Base-by-base conservation (phyloP, 164 flowering plant genomes). In the Aristolochia californica region DNA sequence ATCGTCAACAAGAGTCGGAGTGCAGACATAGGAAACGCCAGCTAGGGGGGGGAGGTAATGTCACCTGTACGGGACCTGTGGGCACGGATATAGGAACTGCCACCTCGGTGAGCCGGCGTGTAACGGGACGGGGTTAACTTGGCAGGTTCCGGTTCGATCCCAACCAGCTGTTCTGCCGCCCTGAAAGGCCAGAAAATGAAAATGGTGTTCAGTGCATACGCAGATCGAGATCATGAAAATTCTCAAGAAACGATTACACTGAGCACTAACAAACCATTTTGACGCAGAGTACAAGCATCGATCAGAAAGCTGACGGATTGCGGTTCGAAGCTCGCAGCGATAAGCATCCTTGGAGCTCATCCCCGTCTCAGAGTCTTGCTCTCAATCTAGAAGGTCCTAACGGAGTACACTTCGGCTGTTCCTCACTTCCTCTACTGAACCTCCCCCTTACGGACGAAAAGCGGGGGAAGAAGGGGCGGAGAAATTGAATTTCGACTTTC, bases 201-300 rank as follows among this genome's bases (percentile, higher is more conserved):
- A 22, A 26, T 18, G 1, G 1, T 0, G 27, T 22, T 21, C 16
- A 53, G 25, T 22, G 22, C 26, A 20, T 52, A 52, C 27, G 8
- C 16, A 53, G 27, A 53, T 15, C 10, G 56, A 20, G 34, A 48
- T 24, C 45, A 38, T n/a, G 13, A 28, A 58, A 59, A 18, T 9
- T n/a, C 49, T 48, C 15, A 20, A 13, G 13, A 56, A 26, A 15
- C 44, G 43, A 20, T 4, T 1, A 30, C 27, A 18, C 25, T n/a
- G 18, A 16, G 17, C 16, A 38, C 25, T 26, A 59, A n/a, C n/a
- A n/a, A 67, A 93, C 99, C 99, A 94, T 84, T 80, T 85, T 65
- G 97, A 68, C 43, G 99, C 97, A 26, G 97, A 78, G 82, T 90
- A 82, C 58, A 94, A 88, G 67, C 99, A 79, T n/a, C 99, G 99